Evolutionary conservation across 176 grass and related monocot genomes (phyloP).

Genomic region (Poa pratensis): DNA sequence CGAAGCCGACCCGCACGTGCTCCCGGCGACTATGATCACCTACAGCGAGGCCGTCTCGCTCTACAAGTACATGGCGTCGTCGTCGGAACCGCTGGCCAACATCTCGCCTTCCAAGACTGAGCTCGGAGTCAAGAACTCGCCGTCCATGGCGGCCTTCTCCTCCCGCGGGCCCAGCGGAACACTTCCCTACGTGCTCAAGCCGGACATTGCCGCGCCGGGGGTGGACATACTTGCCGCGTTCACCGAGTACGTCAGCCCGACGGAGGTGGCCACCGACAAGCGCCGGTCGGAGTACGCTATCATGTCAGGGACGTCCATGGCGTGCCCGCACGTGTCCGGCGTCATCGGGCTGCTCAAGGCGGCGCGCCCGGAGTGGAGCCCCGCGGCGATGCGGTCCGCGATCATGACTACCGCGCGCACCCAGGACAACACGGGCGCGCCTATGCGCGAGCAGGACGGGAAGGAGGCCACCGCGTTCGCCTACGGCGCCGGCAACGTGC

Average conservation of each 20-base stretch:
- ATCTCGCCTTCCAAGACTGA: slow-evolving; percentile 63
- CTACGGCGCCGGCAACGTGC: slow-evolving; percentile 71
- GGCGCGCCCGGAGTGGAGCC: slow-evolving; percentile 68
- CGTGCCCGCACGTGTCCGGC: slow-evolving; percentile 72
- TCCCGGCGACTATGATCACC: slow-evolving; percentile 74
- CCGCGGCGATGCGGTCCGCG: slow-evolving; percentile 63
- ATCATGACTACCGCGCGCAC: slow-evolving; percentile 79
- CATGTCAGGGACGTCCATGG: slow-evolving; percentile 79
- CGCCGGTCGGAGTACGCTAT: slow-evolving; percentile 61
- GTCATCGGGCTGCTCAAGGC: slow-evolving; percentile 57
- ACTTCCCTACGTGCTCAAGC: slow-evolving; percentile 64
- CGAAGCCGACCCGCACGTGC: slow-evolving; percentile 60
- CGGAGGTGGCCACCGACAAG: slow-evolving; percentile 28
- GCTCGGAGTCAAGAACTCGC: slow-evolving; percentile 65
- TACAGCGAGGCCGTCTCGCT: slow-evolving; percentile 49
- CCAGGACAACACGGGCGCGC: slow-evolving; percentile 60
- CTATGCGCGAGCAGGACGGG: slow-evolving; percentile 55
- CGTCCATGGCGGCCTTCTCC: slow-evolving; percentile 58
- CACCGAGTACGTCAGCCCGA: slow-evolving; percentile 51
- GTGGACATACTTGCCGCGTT: slow-evolving; percentile 73
- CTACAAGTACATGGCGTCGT: slow-evolving; percentile 50
- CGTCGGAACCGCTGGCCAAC: slow-evolving; percentile 48
- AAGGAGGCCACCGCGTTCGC: slow-evolving; percentile 56
- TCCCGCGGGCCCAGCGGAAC: slow-evolving; percentile 64
- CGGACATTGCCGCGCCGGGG: slow-evolving; percentile 70